Evolutionary conservation across 331 rosid species (phyloP), one percentile per base, ranked within the genome.

Genomic region (Cucumis variabilis): DNA sequence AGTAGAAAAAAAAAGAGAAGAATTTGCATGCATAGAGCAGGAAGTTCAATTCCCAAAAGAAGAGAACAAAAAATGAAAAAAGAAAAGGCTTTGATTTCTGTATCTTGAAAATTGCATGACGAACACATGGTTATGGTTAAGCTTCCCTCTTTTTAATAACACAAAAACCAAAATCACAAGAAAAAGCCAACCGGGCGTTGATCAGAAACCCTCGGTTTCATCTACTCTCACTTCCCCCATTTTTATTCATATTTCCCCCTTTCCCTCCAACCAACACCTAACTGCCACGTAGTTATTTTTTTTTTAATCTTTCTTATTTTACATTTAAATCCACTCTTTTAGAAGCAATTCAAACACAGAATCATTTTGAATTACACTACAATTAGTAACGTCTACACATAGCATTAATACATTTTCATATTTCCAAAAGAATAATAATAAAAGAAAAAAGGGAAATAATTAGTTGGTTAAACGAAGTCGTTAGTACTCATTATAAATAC

Each of bases 391-490:
- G 68, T 14, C 14, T 24, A 50, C 68, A 79, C 66, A 55, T 24
- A 53, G 14, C 46, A 79, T 53, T 25, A 13, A 27, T 13, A 27
- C 24, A 25, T 53, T 53, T 50, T 27, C 23, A 16, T 25, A 50
- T 16, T 27, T 51, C 11, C 68, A 19, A 6, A 24, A 77, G 14
- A 77, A 23, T 1, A 11, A 41, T 9, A 12, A 13, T 3, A 21
- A 21, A n/a, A 37, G 2, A 41, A 19, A 11, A 41, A 46, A 48
- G 3, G 20, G 24, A 19, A 28, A 28, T 58, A 28, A 28, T 58
- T 81, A 58, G 84, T 78, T 78, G 84, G 84, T 78, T 78, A 58
- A 81, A 81, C 85, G 11, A 50, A 78, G 66, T 58, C 85, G 71
- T 58, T 17, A 55, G 19, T 25, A 44, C 44, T 25, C 33, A 81